A percentile compares a stretch with the other conserved stretches of the same genome.
These are phyloP conservation scores for Pythium volutum DNA, from an alignment of 352 stramenopile genomes.

Conservation along the genomic window DNA sequence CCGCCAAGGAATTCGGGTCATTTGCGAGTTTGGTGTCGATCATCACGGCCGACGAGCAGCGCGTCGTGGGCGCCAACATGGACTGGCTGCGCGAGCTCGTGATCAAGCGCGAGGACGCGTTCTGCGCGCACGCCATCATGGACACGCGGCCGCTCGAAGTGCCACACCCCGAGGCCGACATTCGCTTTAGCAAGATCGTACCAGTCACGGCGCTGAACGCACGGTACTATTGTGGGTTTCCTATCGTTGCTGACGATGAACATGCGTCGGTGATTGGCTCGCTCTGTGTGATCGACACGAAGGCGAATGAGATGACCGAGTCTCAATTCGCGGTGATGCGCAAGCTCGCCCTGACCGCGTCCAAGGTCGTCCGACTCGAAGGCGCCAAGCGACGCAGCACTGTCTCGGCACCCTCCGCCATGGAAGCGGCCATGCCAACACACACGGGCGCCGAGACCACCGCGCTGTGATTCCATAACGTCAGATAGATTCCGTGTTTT, in stretches of 20 bases:
- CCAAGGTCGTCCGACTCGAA: constrained; percentile 36
- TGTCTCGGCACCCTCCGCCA: not conserved
- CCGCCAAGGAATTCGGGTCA: constrained; percentile 45
- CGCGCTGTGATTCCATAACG: not conserved
- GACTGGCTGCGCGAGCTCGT: constrained; percentile 29
- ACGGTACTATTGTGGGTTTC: constrained; percentile 69
- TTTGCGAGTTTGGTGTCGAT: constrained; percentile 53
- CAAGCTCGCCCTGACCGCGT: constrained; percentile 36
- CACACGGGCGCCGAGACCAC: not conserved
- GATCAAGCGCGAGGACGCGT: constrained; percentile 45
- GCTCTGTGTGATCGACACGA: constrained; percentile 33
- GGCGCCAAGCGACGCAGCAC: constrained; percentile 2
- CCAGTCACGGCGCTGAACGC: constrained; percentile 29
- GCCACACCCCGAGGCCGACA: constrained; percentile 47
- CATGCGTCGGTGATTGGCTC: constrained; percentile 38
- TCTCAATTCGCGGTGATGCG: constrained; percentile 17
- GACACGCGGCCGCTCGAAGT: constrained; percentile 44
- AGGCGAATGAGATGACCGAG: constrained; percentile 4
- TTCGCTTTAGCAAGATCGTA: constrained; percentile 39
- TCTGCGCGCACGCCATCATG: constrained; percentile 61
- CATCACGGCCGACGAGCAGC: constrained; percentile 38
- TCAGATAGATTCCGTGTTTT: not conserved
- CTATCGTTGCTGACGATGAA: constrained; percentile 22
- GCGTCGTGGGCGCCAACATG: constrained; percentile 35
- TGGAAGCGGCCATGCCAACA: not conserved